Evolutionary conservation across 306 rosid species (phyloP).

Genomic region (Leucaena leucocephala): DNA sequence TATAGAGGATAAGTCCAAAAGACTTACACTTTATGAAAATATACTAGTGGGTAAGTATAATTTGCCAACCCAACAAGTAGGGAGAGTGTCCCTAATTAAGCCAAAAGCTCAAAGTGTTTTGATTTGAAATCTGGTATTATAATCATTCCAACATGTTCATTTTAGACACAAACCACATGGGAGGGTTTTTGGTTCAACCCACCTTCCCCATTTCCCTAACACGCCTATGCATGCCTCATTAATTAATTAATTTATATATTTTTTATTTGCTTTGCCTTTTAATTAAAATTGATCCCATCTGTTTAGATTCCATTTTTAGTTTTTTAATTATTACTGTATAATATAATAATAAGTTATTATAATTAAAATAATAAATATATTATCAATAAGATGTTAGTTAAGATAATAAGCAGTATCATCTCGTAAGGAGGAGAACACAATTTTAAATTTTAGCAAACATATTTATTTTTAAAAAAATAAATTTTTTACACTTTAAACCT

Average conservation of each 20-base stretch:
- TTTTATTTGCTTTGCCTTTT: background rate
- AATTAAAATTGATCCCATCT: no score
- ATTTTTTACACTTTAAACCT: no score
- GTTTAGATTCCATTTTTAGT: no score
- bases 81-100: slow-evolving; percentile 30
- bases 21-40: background rate
- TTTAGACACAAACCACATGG: slow-evolving; percentile 69
- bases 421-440: no score
- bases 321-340: no score
- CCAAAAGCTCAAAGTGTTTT: slow-evolving; percentile 44
- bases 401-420: no score
- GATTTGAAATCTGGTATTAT: slow-evolving; percentile 37
- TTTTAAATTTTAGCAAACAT: no score
- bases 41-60: slow-evolving; percentile 42
- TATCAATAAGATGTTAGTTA: no score
- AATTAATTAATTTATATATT: background rate
- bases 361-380: no score
- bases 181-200: slow-evolving; percentile 37
- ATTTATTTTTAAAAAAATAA: no score
- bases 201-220: slow-evolving; percentile 44
- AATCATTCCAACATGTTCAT: slow-evolving; percentile 61
- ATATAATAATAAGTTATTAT: no score
- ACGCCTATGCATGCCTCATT: slow-evolving; percentile 7
- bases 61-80: slow-evolving; percentile 45
- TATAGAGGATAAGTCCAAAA: slow-evolving; percentile 34